Evolutionary conservation across 495 filamentous ascomycete species (phyloP).

Genomic region (Penicillium alfredii): DNA sequence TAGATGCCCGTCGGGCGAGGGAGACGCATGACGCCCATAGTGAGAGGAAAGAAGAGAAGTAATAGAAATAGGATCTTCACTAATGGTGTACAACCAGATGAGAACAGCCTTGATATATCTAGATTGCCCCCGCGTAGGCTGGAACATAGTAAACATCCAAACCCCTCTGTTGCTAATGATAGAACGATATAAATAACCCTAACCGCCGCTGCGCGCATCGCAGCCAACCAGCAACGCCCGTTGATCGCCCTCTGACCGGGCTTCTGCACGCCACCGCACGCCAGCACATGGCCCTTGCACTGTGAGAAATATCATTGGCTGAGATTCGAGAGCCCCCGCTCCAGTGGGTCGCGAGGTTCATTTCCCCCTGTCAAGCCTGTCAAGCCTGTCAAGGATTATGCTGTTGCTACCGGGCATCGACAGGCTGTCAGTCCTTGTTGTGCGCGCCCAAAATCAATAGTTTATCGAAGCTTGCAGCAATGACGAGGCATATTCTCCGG

Average conservation of each 20-base stretch:
- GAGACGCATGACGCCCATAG: conserved; percentile 41
- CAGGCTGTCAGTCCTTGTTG: conserved; percentile 5
- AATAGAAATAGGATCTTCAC: background rate
- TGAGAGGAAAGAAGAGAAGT: conserved; percentile 6
- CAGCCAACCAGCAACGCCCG: conserved; percentile 12
- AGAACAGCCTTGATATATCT: background rate
- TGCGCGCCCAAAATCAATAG: background rate
- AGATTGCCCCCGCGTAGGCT: conserved; percentile 14
- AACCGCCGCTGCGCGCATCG: conserved; percentile 31
- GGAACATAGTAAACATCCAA: conserved; percentile 10
- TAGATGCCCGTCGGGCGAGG: conserved; percentile 39
- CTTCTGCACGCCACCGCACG: conserved; percentile 24
- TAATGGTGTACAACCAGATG: background rate
- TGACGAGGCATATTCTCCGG: background rate
- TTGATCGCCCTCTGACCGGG: conserved; percentile 1
- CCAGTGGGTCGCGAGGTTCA: conserved; percentile 2
- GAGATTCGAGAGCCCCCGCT: conserved; percentile 4
- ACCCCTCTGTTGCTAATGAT: conserved; percentile 23
- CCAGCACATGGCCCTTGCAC: conserved; percentile 9
- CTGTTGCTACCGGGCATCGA: conserved; percentile 6
- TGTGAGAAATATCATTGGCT: background rate
- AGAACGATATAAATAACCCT: conserved; percentile 23
- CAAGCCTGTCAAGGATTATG: conserved; percentile 7
- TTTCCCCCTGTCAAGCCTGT: no score
- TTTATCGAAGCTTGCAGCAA: background rate